Evolutionary conservation across 164 flowering plant species (phyloP), one percentile per base, ranked within the genome.

Genomic region (Tetrastigma voinierianum): DNA sequence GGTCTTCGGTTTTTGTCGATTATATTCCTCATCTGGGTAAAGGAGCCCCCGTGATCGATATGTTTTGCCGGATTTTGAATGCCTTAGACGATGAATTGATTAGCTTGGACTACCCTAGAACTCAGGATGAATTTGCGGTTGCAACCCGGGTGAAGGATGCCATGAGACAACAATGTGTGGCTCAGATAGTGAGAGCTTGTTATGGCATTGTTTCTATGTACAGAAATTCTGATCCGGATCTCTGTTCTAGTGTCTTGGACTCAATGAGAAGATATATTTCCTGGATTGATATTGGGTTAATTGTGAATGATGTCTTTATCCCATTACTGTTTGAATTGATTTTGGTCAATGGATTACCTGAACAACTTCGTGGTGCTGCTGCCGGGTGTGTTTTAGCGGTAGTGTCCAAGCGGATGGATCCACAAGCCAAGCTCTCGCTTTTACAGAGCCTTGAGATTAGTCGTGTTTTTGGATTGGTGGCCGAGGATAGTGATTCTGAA

Each of bases 231-330:
- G 87, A 96, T 49, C 77, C 85, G 0, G 96, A 87, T 46, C 63
- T 96, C 3, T 86, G 91, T 70, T 45, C 84, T 53, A 46, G 71
- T 72, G 94, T 90, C 43, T 78, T 93, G 46, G 92, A 93, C 43
- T 79, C 86, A 9, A 82, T 86, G 92, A 77, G 89, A 74, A 91
- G 92, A 74, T 93, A 82, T 58, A 80, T 91, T 62, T 78, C 90
- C 12, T 96, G 99, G 99, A 93, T 96, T 63, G 99, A 96, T 59
- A 93, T 96, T 67, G 95, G 91, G 20, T 82, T 96, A 64, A 74
- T 96, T 64, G 97, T 75, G 4, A 91, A 93, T 78, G 92, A 89
- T 72, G 82, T 71, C 0, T 86, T 93, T 69, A 70, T 89, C n/a
- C 86, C 86, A 0, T 68, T 93, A 64, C 73, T 96, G 70, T 96